Conservation (phyloP, 2,329 filamentous ascomycete species). For the Cladophialophora immunda region DNA sequence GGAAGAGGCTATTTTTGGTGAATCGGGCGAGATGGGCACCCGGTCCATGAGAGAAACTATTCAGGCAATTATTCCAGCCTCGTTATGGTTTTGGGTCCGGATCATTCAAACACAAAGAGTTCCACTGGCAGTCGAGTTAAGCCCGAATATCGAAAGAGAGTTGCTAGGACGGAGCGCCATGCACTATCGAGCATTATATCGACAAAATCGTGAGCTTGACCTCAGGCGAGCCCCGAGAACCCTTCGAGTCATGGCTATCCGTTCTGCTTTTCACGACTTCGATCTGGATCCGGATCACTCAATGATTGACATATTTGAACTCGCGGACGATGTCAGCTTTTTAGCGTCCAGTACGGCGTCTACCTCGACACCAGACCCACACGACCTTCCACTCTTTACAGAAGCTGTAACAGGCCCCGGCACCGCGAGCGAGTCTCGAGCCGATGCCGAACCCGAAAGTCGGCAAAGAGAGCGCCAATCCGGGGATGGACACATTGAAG, state of each 20-base stretch:
- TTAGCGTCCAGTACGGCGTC: constrained; percentile 21
- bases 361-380: constrained; percentile 37
- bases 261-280: constrained; percentile 30
- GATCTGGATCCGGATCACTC: constrained; percentile 30
- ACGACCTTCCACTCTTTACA: constrained; percentile 18
- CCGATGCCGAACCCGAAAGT: neutral
- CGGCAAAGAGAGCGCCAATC: neutral
- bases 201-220: constrained; percentile 16
- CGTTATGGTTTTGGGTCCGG: constrained; percentile 32
- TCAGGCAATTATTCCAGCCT: constrained; percentile 26
- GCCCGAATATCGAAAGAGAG: constrained; percentile 28
- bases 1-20: constrained; percentile 8
- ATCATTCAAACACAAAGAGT: constrained; percentile 29
- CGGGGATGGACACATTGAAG: neutral
- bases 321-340: constrained; percentile 29
- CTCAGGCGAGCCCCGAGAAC: constrained; percentile 17
- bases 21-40: neutral
- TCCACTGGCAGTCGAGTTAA: constrained; percentile 29
- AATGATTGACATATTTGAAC: constrained; percentile 27
- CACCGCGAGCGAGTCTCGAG: neutral
- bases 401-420: neutral
- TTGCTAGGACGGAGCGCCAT: constrained; percentile 19
- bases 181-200: constrained; percentile 23
- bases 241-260: constrained; percentile 29
- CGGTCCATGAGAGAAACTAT: constrained; percentile 14